These are phyloP conservation scores for Gossypium aridum DNA, from an alignment of 441 rosid species.

Conservation along the genomic window DNA sequence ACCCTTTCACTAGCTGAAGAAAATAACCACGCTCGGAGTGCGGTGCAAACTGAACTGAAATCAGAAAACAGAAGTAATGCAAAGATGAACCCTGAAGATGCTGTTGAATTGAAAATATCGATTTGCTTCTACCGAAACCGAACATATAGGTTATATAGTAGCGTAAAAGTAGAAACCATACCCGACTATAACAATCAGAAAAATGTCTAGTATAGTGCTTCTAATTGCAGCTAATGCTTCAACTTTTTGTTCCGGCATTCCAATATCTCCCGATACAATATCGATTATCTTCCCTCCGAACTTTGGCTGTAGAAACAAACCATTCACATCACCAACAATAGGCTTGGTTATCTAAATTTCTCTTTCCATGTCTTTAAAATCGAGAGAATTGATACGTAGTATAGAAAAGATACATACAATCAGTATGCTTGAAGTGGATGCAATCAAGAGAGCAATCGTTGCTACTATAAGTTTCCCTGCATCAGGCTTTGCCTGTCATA, in stretches of 20 bases:
- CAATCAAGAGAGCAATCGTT: constrained; percentile 67
- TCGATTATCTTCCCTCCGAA: constrained; percentile 88
- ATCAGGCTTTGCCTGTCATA: constrained; percentile 67
- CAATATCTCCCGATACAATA: constrained; percentile 73
- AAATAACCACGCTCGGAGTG: constrained; percentile 87
- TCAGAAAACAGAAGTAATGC: neutral
- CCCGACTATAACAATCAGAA: constrained; percentile 73
- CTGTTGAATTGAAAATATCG: neutral
- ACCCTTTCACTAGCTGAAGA: constrained; percentile 87
- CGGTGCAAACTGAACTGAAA: constrained; percentile 72
- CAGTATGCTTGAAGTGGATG: constrained; percentile 68
- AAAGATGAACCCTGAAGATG: neutral
- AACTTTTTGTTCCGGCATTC: constrained; percentile 52
- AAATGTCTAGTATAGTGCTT: constrained; percentile 52
- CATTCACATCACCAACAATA: constrained; percentile 3
- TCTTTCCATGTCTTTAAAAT: neutral
- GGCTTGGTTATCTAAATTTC: neutral
- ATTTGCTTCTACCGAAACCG: neutral
- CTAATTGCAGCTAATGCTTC: constrained; percentile 62
- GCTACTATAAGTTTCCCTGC: constrained; percentile 69
- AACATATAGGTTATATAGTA: neutral
- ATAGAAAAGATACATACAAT: constrained; percentile 36
- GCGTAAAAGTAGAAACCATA: constrained; percentile 13
- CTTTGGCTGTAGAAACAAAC: constrained; percentile 56
- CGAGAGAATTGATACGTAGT: neutral